phyloP scores from a whole-genome alignment of 108 stramenopile species.

The Skeletonema costatum region DNA sequence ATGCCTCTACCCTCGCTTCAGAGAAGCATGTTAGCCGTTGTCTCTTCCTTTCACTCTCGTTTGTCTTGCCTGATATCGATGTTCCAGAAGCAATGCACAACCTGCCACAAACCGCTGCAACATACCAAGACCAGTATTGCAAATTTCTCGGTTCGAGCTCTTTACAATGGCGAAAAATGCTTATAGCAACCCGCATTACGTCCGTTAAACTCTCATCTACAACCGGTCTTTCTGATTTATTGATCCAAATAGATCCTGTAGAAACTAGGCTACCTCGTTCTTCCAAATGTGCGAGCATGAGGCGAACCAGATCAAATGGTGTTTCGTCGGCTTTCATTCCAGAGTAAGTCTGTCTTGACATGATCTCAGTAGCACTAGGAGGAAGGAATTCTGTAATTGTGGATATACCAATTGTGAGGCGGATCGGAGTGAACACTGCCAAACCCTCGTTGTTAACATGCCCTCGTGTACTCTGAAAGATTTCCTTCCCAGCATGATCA shows the following conservation, averaged over 20 bases:
- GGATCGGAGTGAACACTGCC: constrained; percentile 26
- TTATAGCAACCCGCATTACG: constrained; percentile 26
- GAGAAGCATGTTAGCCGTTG: constrained; percentile 14
- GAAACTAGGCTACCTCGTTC: constrained; percentile 22
- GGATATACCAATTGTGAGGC: constrained; percentile 33
- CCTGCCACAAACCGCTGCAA: constrained; percentile 35
- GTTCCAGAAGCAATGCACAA: constrained; percentile 40
- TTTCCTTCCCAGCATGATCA: constrained; percentile 20
- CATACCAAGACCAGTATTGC: constrained; percentile 48
- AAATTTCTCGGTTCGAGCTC: constrained; percentile 27
- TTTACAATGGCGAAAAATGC: constrained; percentile 25
- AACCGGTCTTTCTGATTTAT: constrained; percentile 21
- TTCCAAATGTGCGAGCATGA: constrained; percentile 21
- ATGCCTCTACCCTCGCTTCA: constrained; percentile 10
- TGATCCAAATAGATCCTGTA: constrained; percentile 9
- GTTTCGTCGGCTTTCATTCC: constrained; percentile 11
- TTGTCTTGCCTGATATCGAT: neutral
- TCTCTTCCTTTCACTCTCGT: neutral
- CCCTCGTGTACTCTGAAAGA: constrained; percentile 26
- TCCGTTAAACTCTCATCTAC: constrained; percentile 26
- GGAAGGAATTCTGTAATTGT: constrained; percentile 33
- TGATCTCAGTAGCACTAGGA: constrained; percentile 24
- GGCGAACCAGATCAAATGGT: constrained; percentile 39
- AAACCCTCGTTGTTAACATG: constrained; percentile 18
- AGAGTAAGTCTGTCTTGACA: constrained; percentile 30